A percentile compares a stretch with the other conserved stretches of the same genome.
phyloP scores from a whole-genome alignment of 23 red algal genomes.

The Gracilaria caudata region DNA sequence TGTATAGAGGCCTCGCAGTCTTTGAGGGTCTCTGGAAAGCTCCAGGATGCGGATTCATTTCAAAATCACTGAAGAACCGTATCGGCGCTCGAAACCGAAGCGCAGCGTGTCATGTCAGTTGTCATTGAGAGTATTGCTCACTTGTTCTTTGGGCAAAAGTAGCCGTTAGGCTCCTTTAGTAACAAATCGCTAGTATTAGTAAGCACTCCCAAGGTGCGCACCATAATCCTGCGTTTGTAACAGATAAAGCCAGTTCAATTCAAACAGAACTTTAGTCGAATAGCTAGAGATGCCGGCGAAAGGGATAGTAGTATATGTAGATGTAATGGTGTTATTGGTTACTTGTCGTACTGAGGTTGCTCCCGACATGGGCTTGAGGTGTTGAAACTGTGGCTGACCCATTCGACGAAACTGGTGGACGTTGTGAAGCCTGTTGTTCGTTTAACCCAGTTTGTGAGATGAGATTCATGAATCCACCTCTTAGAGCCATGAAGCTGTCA shows the following conservation, averaged over 20 bases:
- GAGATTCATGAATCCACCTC: slow-evolving; percentile 49
- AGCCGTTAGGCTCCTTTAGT: too few relatives aligned
- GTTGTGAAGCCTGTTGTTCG: background rate
- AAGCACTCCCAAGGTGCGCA: too few relatives aligned
- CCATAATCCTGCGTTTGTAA: too few relatives aligned
- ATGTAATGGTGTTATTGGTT: background rate
- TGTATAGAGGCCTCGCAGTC: too few relatives aligned
- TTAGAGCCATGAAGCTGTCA: slow-evolving; percentile 33
- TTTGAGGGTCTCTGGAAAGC: background rate
- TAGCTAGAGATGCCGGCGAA: background rate
- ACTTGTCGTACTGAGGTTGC: background rate
- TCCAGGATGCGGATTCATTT: background rate
- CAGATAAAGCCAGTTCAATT: background rate
- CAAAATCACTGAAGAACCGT: background rate
- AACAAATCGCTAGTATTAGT: too few relatives aligned
- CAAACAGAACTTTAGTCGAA: background rate
- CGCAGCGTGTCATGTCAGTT: background rate
- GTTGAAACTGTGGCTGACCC: background rate
- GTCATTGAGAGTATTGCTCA: background rate
- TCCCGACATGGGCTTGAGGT: background rate
- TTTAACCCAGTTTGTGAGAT: slow-evolving; percentile 51
- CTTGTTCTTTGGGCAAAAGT: too few relatives aligned
- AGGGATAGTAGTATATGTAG: background rate
- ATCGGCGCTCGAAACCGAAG: background rate
- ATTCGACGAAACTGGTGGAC: background rate